Base-by-base conservation (phyloP, 805 yeast genomes). In the Candida cerambycidarum region DNA sequence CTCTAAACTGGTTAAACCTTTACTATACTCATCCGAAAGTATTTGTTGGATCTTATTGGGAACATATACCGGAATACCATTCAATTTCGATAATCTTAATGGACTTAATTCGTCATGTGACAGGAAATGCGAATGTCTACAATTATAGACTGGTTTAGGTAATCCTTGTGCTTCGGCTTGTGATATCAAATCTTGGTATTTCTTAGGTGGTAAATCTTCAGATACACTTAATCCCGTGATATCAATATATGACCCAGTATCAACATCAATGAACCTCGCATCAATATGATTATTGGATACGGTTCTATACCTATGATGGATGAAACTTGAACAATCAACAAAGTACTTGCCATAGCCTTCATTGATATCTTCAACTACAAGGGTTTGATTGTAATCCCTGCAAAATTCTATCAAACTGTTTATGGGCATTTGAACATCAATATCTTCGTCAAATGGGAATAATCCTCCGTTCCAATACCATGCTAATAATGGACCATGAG, bases 71-170 rank as follows among this genome's bases (percentile, higher is more conserved):
- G 61, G 61, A 2, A 50, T 75, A 6, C 84, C 83, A 50, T 82
- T 86, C 56, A 76, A 75, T 48, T 68, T 57, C 0, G 85, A 67
- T 31, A 69, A 56, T 16, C 67, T 55, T 43, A 83, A 54, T 2
- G 86, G 86, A 10, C 76, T 65, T 5, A 82, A 42, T 42, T 77
- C 77, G 0, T 69, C 61, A 38, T 69, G 58, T 2, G 62, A 55
- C 43, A 72, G 71, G 50, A 76, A 79, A 59, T 83, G 89, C 39
- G 69, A 65, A 58, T 82, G 79, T 49, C 84, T 67, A 56, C 87
- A 82, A 41, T 71, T 65, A 43, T 52, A 55, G 21, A 63, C 50
- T 24, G 53, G 55, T 32, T 36, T 39, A n/a, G 42, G 42, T 29
- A 25, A 21, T 12, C 44, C 45, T 21, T 38, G 40, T 7, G 36